Percentiles rank a stretch among this genome's conserved stretches.
Evolutionary conservation across 2,329 filamentous ascomycete genomes (phyloP).

Genomic region (Penicillium rolfsii): DNA sequence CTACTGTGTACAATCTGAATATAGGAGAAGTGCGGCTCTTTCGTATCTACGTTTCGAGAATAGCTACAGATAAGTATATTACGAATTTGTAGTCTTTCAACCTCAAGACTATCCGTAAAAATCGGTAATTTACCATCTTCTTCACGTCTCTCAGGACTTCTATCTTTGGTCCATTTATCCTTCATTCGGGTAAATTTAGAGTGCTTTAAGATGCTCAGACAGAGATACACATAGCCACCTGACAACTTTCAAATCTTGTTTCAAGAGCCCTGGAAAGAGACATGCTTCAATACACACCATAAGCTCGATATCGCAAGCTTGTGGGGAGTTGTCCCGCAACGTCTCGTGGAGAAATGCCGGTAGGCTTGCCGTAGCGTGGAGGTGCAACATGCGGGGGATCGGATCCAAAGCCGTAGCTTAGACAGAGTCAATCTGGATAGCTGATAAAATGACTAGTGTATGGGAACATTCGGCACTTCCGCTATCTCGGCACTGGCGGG

Average conservation of each 20-base stretch:
- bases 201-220: neutral
- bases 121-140: neutral
- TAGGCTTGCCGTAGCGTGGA: slow-evolving; percentile 1
- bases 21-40: neutral
- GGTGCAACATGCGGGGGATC: neutral
- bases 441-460: neutral
- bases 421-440: neutral
- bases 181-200: neutral
- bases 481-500: neutral
- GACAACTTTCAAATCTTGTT: neutral
- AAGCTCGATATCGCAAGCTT: neutral
- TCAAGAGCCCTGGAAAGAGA: neutral
- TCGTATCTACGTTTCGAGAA: neutral
- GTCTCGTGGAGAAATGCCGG: neutral
- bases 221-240: neutral
- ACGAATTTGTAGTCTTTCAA: neutral
- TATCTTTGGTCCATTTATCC: neutral
- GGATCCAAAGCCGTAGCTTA: neutral
- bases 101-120: neutral
- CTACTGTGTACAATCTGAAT: neutral
- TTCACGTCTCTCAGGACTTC: neutral
- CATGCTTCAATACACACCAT: neutral
- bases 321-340: neutral
- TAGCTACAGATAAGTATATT: neutral
- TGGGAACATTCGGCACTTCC: neutral